Conservation (phyloP, 2,329 filamentous ascomycete genomes). For the Bipolaris oryzae region DNA sequence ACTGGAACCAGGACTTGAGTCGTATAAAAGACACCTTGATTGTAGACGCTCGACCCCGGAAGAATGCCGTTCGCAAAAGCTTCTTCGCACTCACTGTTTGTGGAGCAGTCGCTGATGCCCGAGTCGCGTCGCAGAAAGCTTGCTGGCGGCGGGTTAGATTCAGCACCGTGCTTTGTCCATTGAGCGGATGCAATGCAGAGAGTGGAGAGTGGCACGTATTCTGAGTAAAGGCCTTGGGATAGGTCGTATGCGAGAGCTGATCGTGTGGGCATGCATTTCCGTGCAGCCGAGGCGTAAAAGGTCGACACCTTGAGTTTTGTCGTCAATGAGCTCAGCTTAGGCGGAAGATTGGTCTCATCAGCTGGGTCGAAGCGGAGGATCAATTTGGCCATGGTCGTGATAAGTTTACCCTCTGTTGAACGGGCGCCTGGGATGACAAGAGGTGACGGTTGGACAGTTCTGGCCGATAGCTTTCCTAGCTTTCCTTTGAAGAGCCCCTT, state of each 20-base stretch:
- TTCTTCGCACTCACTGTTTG: slow-evolving; percentile 21
- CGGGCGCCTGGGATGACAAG: slow-evolving; percentile 57
- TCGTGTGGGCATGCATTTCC: slow-evolving; percentile 57
- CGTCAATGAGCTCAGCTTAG: slow-evolving; percentile 58
- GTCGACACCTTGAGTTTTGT: slow-evolving; percentile 64
- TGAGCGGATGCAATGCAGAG: slow-evolving; percentile 63
- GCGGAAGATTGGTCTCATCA: slow-evolving; percentile 57
- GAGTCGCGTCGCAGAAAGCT: slow-evolving; percentile 49
- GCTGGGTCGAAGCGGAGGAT: slow-evolving; percentile 66
- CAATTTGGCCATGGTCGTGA: slow-evolving; percentile 62
- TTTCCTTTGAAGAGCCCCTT: slow-evolving; percentile 66
- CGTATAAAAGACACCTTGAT: slow-evolving; percentile 62
- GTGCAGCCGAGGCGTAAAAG: slow-evolving; percentile 61
- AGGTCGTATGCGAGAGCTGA: slow-evolving; percentile 52
- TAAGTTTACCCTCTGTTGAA: slow-evolving; percentile 47
- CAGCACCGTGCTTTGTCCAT: slow-evolving; percentile 58
- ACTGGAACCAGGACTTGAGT: slow-evolving; percentile 68
- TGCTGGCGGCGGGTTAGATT: slow-evolving; percentile 39
- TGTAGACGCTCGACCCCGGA: slow-evolving; percentile 50
- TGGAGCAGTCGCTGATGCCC: slow-evolving; percentile 46
- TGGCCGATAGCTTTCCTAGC: slow-evolving; percentile 63
- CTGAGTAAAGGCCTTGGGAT: slow-evolving; percentile 59
- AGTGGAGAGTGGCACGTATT: slow-evolving; percentile 60
- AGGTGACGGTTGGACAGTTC: slow-evolving; percentile 63
- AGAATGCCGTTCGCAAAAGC: slow-evolving; percentile 40